Evolutionary conservation across 257 asterid genomes (phyloP).

Genomic region (Petunia axillaris): DNA sequence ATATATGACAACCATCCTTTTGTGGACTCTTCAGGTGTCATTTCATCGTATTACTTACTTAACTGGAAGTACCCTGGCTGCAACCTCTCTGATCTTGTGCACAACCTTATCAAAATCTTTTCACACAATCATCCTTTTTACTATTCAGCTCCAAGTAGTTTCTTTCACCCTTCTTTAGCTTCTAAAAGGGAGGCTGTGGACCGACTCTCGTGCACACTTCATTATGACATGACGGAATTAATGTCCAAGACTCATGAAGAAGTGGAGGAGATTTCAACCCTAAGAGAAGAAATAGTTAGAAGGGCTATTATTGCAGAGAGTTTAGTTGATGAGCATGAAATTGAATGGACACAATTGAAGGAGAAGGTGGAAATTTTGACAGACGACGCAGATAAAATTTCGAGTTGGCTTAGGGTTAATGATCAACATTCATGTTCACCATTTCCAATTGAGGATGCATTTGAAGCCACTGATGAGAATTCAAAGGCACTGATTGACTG

Average conservation of each 20-base stretch:
- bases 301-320: slow-evolving; percentile 31
- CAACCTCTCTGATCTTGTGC: slow-evolving; percentile 51
- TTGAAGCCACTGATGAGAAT: slow-evolving; percentile 45
- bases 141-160: slow-evolving; percentile 18
- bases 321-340: slow-evolving; percentile 30
- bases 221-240: slow-evolving; percentile 41
- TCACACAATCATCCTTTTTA: slow-evolving; percentile 52
- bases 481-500: slow-evolving; percentile 41
- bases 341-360: slow-evolving; percentile 40
- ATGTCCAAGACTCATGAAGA: slow-evolving; percentile 35
- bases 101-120: slow-evolving; percentile 47
- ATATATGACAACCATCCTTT: slow-evolving; percentile 50
- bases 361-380: slow-evolving; percentile 31
- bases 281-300: slow-evolving; percentile 35
- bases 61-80: slow-evolving; percentile 46
- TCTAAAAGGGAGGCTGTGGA: slow-evolving; percentile 61
- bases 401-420: slow-evolving; percentile 51
- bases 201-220: slow-evolving; percentile 40
- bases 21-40: slow-evolving; percentile 55
- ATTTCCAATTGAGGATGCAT: slow-evolving; percentile 46
- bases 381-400: slow-evolving; percentile 47
- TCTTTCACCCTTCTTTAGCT: slow-evolving; percentile 37
- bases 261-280: slow-evolving; percentile 35
- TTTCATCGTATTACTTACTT: slow-evolving; percentile 41
- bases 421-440: slow-evolving; percentile 22